A percentile compares a stretch with the other conserved stretches of the same genome.
Conservation (phyloP, 78 protist species). For the Isochrysis galbana region DNA sequence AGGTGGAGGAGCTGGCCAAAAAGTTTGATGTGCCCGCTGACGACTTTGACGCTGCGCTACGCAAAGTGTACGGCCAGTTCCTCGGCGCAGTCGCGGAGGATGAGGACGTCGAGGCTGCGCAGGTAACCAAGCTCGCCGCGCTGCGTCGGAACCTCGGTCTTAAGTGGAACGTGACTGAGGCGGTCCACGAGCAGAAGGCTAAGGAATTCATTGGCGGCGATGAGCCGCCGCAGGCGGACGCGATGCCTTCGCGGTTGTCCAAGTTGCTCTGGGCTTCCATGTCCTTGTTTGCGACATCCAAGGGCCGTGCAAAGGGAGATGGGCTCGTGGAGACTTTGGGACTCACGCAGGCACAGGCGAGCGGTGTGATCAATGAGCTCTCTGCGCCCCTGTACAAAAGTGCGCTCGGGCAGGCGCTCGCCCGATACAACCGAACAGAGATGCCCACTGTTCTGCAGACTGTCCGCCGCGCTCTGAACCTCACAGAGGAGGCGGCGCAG, state of each 20-base stretch:
- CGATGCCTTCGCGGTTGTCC: not conserved
- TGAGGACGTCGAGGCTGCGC: not conserved
- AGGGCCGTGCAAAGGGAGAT: not conserved
- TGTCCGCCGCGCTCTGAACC: not conserved
- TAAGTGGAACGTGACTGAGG: constrained; percentile 1
- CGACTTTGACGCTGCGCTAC: not conserved
- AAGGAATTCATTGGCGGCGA: not conserved
- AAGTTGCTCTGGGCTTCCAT: not conserved
- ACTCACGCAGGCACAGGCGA: not conserved
- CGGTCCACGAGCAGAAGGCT: not conserved
- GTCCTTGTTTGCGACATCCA: not conserved
- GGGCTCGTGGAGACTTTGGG: not conserved
- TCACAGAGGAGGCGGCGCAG: not conserved
- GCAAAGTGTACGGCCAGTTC: not conserved
- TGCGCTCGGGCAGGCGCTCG: not conserved
- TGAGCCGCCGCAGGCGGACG: not conserved
- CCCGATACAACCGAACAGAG: constrained; percentile 5
- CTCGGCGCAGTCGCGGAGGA: not conserved
- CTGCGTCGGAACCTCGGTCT: constrained; percentile 21
- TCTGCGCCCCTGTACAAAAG: not conserved
- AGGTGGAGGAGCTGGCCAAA: not conserved
- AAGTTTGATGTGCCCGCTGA: not conserved
- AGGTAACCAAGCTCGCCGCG: not conserved
- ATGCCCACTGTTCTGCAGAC: not conserved
- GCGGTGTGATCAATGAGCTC: not conserved